Percentiles rank a stretch among this genome's conserved stretches.
Evolutionary conservation across 805 yeast genomes (phyloP).

Genomic region (Saccharomycopsis lassenensis): DNA sequence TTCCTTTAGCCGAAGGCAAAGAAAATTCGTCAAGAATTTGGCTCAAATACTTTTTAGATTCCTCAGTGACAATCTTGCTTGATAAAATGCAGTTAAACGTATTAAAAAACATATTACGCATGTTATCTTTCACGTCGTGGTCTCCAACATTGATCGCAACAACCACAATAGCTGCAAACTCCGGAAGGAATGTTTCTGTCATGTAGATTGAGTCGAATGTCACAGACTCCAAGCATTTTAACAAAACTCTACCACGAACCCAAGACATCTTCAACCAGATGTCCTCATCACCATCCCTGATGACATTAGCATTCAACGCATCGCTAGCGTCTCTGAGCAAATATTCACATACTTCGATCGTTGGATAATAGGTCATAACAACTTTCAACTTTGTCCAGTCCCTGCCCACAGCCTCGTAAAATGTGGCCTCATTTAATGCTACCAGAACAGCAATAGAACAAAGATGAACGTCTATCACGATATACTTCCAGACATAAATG

Average conservation of each 20-base stretch:
- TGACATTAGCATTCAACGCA: slow-evolving; percentile 28
- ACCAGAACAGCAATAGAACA: slow-evolving; percentile 39
- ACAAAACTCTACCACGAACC: slow-evolving; percentile 42
- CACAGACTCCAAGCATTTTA: slow-evolving; percentile 37
- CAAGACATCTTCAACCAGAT: slow-evolving; percentile 32
- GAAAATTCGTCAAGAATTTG: slow-evolving; percentile 15
- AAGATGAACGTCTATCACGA: slow-evolving; percentile 36
- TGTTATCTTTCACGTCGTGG: slow-evolving; percentile 32
- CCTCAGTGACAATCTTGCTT: slow-evolving; percentile 20
- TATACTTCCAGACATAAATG: slow-evolving; percentile 38
- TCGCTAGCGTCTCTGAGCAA: slow-evolving; percentile 35
- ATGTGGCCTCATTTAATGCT: slow-evolving; percentile 44
- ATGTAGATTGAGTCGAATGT: slow-evolving; percentile 42
- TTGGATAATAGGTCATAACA: slow-evolving; percentile 36
- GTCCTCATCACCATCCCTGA: slow-evolving; percentile 19
- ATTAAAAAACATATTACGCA: slow-evolving; percentile 37
- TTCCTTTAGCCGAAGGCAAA: slow-evolving; percentile 11
- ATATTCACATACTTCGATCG: slow-evolving; percentile 43
- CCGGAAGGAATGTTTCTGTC: slow-evolving; percentile 41
- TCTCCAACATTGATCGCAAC: slow-evolving; percentile 24
- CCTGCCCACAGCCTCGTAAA: slow-evolving; percentile 42
- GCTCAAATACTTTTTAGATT: slow-evolving; percentile 1
- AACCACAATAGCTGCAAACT: slow-evolving; percentile 41
- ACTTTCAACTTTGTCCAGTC: slow-evolving; percentile 41
- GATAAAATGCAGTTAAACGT: slow-evolving; percentile 42